Evolutionary conservation across 1,284 basidiomycete species (phyloP).

Genomic region (Ganoderma meredithae): DNA sequence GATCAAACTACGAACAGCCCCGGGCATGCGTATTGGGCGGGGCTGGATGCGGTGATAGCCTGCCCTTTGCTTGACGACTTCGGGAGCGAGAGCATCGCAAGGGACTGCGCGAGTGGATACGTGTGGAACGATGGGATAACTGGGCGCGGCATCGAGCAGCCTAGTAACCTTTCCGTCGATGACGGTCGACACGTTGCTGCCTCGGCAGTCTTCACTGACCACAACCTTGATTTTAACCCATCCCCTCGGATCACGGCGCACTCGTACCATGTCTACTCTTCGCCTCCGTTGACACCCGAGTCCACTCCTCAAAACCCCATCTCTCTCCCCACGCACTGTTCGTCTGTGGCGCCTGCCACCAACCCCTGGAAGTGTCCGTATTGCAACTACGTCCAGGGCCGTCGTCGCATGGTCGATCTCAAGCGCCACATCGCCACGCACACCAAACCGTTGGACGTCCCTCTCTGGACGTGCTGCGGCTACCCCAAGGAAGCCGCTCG

Average conservation of each 20-base stretch:
- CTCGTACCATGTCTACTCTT: neutral
- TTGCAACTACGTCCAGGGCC: slow-evolving; percentile 14
- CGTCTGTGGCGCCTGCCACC: neutral
- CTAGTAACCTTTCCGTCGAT: neutral
- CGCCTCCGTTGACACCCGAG: neutral
- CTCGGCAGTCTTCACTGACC: neutral
- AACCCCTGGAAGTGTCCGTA: slow-evolving; percentile 8
- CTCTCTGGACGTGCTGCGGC: slow-evolving; percentile 16
- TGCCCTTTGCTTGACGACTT: neutral
- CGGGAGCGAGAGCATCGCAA: neutral
- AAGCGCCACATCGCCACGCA: slow-evolving; percentile 15
- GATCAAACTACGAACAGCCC: neutral
- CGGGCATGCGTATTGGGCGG: neutral
- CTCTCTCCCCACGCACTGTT: neutral
- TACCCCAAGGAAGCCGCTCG: neutral
- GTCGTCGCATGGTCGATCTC: slow-evolving; percentile 15
- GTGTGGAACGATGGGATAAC: neutral
- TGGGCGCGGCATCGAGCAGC: neutral
- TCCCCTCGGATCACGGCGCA: neutral
- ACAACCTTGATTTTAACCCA: neutral
- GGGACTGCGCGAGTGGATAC: neutral
- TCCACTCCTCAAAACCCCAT: neutral
- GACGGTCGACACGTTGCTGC: neutral
- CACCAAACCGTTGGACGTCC: slow-evolving; percentile 7
- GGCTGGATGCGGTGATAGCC: neutral